Conservation (phyloP, 2,329 filamentous ascomycete species). For the Paracoccidioides brasiliensis region DNA sequence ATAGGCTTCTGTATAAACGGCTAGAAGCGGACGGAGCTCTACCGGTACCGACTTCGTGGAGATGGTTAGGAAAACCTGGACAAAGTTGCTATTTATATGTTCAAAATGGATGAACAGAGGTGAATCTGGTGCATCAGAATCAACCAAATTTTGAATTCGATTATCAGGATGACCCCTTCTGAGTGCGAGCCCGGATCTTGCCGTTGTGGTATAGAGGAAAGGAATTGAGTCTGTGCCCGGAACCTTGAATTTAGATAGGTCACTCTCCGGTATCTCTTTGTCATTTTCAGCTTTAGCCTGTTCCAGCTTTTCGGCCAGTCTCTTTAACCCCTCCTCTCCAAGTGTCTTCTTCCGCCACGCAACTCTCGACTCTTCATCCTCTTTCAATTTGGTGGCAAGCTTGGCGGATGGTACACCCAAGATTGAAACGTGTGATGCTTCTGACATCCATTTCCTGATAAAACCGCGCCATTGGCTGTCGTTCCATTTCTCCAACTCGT, state of each 20-base stretch:
- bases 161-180: slow-evolving; percentile 56
- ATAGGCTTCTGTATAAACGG: slow-evolving; percentile 80
- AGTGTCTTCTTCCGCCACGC: slow-evolving; percentile 65
- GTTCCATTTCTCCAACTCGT: slow-evolving; percentile 62
- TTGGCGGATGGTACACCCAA: slow-evolving; percentile 74
- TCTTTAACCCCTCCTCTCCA: slow-evolving; percentile 66
- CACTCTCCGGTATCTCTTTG: slow-evolving; percentile 63
- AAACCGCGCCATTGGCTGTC: slow-evolving; percentile 76
- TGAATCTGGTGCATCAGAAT: slow-evolving; percentile 49
- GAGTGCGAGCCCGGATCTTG: slow-evolving; percentile 65
- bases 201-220: slow-evolving; percentile 80
- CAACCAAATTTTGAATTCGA: slow-evolving; percentile 60
- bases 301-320: slow-evolving; percentile 62
- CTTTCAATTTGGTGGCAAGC: slow-evolving; percentile 68
- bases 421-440: slow-evolving; percentile 76
- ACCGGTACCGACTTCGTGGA: slow-evolving; percentile 65
- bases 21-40: slow-evolving; percentile 71
- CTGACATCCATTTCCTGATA: slow-evolving; percentile 68
- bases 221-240: slow-evolving; percentile 83
- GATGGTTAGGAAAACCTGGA: slow-evolving; percentile 68
- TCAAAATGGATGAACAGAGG: slow-evolving; percentile 95
- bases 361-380: slow-evolving; percentile 65
- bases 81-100: slow-evolving; percentile 84
- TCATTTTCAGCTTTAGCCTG: slow-evolving; percentile 81
- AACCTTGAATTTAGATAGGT: slow-evolving; percentile 72